phyloP scores from a whole-genome alignment of 257 asterid genomes.

The Nicotiana noctiflora region DNA sequence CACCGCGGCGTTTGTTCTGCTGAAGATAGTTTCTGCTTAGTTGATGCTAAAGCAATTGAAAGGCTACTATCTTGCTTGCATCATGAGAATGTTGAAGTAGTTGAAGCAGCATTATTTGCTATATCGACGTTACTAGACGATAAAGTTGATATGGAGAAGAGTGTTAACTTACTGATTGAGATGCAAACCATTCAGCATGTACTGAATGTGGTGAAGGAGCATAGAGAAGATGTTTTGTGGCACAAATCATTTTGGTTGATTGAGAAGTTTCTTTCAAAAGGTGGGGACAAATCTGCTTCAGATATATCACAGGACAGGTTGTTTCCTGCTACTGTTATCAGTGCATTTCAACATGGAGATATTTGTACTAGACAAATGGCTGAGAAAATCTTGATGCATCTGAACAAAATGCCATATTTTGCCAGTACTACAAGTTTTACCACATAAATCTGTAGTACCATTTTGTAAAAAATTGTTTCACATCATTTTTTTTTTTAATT shows the following conservation, averaged over 20 bases:
- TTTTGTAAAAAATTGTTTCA: background rate
- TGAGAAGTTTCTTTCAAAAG: constrained; percentile 56
- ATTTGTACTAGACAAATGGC: constrained; percentile 59
- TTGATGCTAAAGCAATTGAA: constrained; percentile 63
- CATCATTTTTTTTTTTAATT: background rate
- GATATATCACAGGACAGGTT: constrained; percentile 52
- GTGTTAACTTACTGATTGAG: constrained; percentile 44
- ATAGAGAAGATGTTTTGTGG: constrained; percentile 41
- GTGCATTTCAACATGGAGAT: constrained; percentile 67
- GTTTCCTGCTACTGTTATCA: constrained; percentile 49
- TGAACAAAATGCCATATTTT: constrained; percentile 56
- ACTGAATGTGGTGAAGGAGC: constrained; percentile 60
- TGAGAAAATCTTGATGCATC: constrained; percentile 58
- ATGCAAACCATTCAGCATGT: constrained; percentile 41
- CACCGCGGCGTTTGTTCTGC: constrained; percentile 80
- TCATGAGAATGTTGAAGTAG: constrained; percentile 62
- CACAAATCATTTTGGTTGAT: constrained; percentile 74
- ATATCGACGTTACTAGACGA: constrained; percentile 67
- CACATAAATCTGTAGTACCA: constrained; percentile 8
- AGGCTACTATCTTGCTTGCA: constrained; percentile 53
- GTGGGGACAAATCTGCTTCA: constrained; percentile 51
- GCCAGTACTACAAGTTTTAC: constrained; percentile 35
- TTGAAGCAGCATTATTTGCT: constrained; percentile 67
- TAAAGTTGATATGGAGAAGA: constrained; percentile 50
- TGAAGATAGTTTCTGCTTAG: constrained; percentile 60